A percentile compares a stretch with the other conserved stretches of the same genome.
Evolutionary conservation across 2,329 filamentous ascomycete species (phyloP).

Genomic region (Ascocoryne sarcoides): DNA sequence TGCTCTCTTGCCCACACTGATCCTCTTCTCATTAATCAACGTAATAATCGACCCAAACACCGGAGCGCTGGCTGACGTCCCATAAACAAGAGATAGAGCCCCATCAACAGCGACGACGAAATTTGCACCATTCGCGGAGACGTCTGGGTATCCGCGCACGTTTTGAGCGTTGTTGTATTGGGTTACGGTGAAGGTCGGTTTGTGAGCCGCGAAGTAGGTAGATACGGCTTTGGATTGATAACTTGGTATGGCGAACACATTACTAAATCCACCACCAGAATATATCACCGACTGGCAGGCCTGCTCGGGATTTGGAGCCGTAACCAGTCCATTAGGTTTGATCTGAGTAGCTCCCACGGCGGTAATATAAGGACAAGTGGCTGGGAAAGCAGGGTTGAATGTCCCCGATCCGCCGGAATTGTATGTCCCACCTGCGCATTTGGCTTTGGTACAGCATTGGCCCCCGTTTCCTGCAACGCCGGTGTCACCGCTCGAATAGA

Average conservation of each 20-base stretch:
- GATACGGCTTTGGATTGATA: background rate
- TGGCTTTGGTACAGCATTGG: slow-evolving; percentile 11
- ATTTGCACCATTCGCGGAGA: slow-evolving; percentile 33
- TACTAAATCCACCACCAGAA: slow-evolving; percentile 26
- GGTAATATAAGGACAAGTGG: slow-evolving; percentile 59
- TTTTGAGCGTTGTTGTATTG: slow-evolving; percentile 2
- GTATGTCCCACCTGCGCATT: slow-evolving; percentile 15
- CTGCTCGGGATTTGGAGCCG: slow-evolving; percentile 29
- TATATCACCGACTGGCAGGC: slow-evolving; percentile 55
- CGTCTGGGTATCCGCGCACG: slow-evolving; percentile 24
- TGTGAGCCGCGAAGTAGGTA: slow-evolving; percentile 1
- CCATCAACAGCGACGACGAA: slow-evolving; percentile 37
- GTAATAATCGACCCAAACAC: slow-evolving; percentile 46
- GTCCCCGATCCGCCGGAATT: slow-evolving; percentile 16
- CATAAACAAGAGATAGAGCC: slow-evolving; percentile 35
- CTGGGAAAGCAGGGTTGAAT: slow-evolving; percentile 48
- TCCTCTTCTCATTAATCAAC: slow-evolving; percentile 30
- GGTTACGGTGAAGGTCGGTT: slow-evolving; percentile 1
- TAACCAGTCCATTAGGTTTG: slow-evolving; percentile 24
- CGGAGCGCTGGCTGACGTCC: slow-evolving; percentile 43
- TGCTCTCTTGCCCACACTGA: slow-evolving; percentile 26
- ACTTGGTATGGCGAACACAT: background rate
- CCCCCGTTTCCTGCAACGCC: slow-evolving; percentile 29
- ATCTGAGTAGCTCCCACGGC: slow-evolving; percentile 52
- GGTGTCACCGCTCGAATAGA: slow-evolving; percentile 15